Conservation (phyloP, 1,284 basidiomycete species). For the Ganoderma meredithae region DNA sequence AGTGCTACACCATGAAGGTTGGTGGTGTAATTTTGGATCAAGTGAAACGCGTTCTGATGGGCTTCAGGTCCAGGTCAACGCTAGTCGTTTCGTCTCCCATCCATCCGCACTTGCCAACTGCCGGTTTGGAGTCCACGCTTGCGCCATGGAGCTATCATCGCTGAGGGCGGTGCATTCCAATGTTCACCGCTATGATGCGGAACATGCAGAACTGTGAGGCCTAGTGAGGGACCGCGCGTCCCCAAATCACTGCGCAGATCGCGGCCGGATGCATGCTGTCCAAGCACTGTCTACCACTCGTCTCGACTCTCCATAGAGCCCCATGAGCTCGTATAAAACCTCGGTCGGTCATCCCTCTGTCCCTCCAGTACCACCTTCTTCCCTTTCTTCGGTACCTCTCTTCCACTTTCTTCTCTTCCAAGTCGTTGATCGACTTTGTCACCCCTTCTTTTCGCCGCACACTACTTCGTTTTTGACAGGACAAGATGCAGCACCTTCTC, state of each 20-base stretch:
- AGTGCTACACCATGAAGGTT: too few species aligned
- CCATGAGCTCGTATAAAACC: not conserved
- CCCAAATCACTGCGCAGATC: not conserved
- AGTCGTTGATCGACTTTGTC: conserved; percentile 1
- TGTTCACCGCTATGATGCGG: not conserved
- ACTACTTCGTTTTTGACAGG: not conserved
- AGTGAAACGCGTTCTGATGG: too few species aligned
- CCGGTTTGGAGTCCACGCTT: not conserved
- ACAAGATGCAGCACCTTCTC: not conserved
- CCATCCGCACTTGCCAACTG: too few species aligned
- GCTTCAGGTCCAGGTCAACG: too few species aligned
- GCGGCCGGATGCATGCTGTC: not conserved
- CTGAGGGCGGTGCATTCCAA: not conserved
- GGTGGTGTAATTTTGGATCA: too few species aligned
- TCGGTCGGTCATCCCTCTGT: not conserved
- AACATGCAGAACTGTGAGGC: not conserved
- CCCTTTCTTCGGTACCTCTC: not conserved
- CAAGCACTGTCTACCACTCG: not conserved
- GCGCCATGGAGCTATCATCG: not conserved
- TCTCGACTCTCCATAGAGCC: not conserved
- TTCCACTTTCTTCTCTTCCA: not conserved
- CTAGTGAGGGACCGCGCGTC: not conserved
- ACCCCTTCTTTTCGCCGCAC: not conserved
- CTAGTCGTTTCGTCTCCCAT: too few species aligned
- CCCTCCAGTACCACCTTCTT: not conserved